Conservation (phyloP, 2,329 filamentous ascomycete genomes). For the Aureobasidium musti region DNA sequence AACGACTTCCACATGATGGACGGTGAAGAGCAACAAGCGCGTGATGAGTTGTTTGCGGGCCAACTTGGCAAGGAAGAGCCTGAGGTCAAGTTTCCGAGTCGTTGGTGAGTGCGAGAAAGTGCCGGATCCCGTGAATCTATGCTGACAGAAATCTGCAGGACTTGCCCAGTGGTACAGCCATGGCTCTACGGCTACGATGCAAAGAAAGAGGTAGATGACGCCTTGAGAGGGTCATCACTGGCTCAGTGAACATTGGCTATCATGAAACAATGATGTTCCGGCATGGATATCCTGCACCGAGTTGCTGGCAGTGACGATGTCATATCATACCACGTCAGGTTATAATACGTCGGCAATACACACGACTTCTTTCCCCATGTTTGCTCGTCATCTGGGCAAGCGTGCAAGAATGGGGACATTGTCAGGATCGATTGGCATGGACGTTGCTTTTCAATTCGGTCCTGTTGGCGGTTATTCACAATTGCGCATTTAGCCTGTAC, state of each 20-base stretch:
- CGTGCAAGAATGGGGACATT: background rate
- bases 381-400: background rate
- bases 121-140: background rate
- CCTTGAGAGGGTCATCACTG: constrained; percentile 33
- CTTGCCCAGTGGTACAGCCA: constrained; percentile 62
- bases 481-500: constrained; percentile 22
- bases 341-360: background rate
- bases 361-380: background rate
- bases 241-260: background rate
- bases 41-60: constrained; percentile 60
- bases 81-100: constrained; percentile 60
- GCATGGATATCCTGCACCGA: background rate
- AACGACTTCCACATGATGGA: constrained; percentile 48
- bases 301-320: background rate
- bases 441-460: constrained; percentile 29
- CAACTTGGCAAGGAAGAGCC: constrained; percentile 55
- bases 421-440: constrained; percentile 17
- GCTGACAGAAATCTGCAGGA: constrained; percentile 36
- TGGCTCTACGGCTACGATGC: constrained; percentile 68
- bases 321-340: constrained; percentile 1
- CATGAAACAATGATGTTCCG: background rate
- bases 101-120: constrained; percentile 51
- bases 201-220: constrained; percentile 52
- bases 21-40: constrained; percentile 59
- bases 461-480: constrained; percentile 27